Percentiles rank a stretch among this genome's conserved stretches.
These are phyloP conservation scores for Liquidambar formosana DNA, from an alignment of 164 flowering plant species.

Conservation along the genomic window DNA sequence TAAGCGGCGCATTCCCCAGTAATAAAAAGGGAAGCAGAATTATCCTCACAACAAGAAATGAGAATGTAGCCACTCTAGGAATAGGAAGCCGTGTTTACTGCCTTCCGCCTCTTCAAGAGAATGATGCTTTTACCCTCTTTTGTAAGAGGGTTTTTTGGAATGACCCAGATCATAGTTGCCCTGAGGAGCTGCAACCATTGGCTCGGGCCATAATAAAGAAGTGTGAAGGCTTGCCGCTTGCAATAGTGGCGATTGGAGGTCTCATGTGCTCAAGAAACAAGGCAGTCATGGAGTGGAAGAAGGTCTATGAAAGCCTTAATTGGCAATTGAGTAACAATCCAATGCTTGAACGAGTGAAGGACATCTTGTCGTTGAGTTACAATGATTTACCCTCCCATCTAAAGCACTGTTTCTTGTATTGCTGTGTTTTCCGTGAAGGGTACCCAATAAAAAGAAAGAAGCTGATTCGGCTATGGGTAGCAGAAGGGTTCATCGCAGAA, in stretches of 20 bases:
- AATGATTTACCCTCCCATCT: slow-evolving; percentile 39
- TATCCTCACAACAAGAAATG: slow-evolving; percentile 30
- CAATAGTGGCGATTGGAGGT: slow-evolving; percentile 44
- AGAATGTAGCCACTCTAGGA: slow-evolving; percentile 36
- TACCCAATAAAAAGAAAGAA: slow-evolving; percentile 32
- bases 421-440: slow-evolving; percentile 40
- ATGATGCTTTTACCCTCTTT: slow-evolving; percentile 46
- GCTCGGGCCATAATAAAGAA: slow-evolving; percentile 25
- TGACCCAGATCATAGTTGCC: slow-evolving; percentile 21
- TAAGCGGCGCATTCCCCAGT: slow-evolving; percentile 23
- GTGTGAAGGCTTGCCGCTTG: slow-evolving; percentile 52
- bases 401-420: slow-evolving; percentile 49
- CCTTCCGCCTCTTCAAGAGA: slow-evolving; percentile 26
- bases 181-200: slow-evolving; percentile 23
- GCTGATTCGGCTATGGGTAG: slow-evolving; percentile 52
- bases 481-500: slow-evolving; percentile 46
- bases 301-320: slow-evolving; percentile 28
- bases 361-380: slow-evolving; percentile 40
- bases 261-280: slow-evolving; percentile 34
- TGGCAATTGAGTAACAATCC: slow-evolving; percentile 33
- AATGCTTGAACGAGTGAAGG: slow-evolving; percentile 22
- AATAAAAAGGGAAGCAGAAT: slow-evolving; percentile 30
- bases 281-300: slow-evolving; percentile 34
- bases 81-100: slow-evolving; percentile 27
- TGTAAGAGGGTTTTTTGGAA: slow-evolving; percentile 36